Percentiles rank a stretch among this genome's conserved stretches.
These are phyloP conservation scores for Gnomoniopsis sp. DNA, from an alignment of 2,329 filamentous ascomycete species.

Conservation along the genomic window DNA sequence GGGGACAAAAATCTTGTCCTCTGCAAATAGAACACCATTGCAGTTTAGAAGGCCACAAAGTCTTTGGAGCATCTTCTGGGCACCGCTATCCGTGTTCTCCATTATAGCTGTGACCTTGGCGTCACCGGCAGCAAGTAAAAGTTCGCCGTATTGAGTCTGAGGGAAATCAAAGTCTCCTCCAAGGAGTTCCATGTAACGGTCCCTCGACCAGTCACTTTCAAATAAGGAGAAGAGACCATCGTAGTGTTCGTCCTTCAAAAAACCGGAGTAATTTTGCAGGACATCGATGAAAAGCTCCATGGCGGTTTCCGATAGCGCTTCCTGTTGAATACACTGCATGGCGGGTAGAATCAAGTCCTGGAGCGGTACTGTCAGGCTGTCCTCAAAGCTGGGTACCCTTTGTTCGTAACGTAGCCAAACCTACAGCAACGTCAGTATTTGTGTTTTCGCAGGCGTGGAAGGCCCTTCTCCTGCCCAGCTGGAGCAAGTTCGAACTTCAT, in stretches of 20 bases:
- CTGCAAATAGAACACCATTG: conserved; percentile 63
- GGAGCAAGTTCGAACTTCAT: not conserved
- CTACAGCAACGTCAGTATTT: conserved; percentile 34
- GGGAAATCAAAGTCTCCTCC: conserved; percentile 62
- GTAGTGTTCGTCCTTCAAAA: conserved; percentile 59
- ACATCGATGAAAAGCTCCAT: conserved; percentile 65
- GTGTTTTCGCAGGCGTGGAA: not conserved
- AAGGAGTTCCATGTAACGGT: conserved; percentile 52
- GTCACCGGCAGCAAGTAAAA: conserved; percentile 68
- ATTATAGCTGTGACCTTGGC: conserved; percentile 60
- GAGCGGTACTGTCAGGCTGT: conserved; percentile 55
- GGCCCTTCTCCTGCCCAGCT: not conserved
- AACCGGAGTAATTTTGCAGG: conserved; percentile 60
- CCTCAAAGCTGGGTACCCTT: conserved; percentile 54
- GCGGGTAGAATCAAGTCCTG: conserved; percentile 57
- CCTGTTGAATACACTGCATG: conserved; percentile 57
- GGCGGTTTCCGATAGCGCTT: conserved; percentile 56
- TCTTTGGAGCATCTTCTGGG: conserved; percentile 50
- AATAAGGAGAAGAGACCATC: conserved; percentile 56
- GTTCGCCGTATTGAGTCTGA: conserved; percentile 60
- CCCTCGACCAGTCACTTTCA: conserved; percentile 54
- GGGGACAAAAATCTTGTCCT: conserved; percentile 72
- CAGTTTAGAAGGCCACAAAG: conserved; percentile 65
- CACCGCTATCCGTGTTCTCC: conserved; percentile 46
- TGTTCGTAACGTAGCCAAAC: conserved; percentile 75